A percentile compares a stretch with the other conserved stretches of the same genome.
Evolutionary conservation across 2,329 filamentous ascomycete species (phyloP).

Genomic region (Trichophyton simii): DNA sequence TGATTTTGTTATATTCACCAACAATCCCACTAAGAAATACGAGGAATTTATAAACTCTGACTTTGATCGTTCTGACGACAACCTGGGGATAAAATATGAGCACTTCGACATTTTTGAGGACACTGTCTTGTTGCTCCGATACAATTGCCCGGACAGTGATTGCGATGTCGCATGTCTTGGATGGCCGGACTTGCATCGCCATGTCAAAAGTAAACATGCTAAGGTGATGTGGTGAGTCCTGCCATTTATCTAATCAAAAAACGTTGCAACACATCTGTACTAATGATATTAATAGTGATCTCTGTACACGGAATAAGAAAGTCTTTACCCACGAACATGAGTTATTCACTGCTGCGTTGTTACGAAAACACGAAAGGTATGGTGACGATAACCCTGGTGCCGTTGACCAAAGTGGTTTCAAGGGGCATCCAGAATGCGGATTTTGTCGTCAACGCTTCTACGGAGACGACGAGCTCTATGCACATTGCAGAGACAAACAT

Average conservation of each 20-base stretch:
- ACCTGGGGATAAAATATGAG: constrained; percentile 83
- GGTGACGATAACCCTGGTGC: constrained; percentile 87
- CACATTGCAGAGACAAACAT: constrained; percentile 86
- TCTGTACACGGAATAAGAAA: constrained; percentile 90
- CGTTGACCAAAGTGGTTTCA: constrained; percentile 87
- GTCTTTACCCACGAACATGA: constrained; percentile 98
- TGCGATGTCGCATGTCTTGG: constrained; percentile 78
- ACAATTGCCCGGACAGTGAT: constrained; percentile 79
- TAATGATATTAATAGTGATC: constrained; percentile 43
- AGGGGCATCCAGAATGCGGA: constrained; percentile 83
- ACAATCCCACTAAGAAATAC: constrained; percentile 67
- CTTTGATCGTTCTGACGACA: constrained; percentile 66
- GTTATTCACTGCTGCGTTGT: constrained; percentile 66
- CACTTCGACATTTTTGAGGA: constrained; percentile 83
- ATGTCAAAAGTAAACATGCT: constrained; percentile 69
- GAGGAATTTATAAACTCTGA: constrained; percentile 67
- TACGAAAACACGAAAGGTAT: constrained; percentile 76
- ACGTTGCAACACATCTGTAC: too few relatives aligned
- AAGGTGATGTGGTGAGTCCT: constrained; percentile 64
- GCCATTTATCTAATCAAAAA: neutral
- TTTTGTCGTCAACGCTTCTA: constrained; percentile 92
- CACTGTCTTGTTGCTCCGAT: constrained; percentile 72
- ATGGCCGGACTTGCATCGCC: constrained; percentile 65
- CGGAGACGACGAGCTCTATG: constrained; percentile 85
- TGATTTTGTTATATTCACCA: constrained; percentile 76